Percentiles rank a stretch among this genome's conserved stretches.
phyloP scores from a whole-genome alignment of 257 asterid genomes.

The Solanum piurae region DNA sequence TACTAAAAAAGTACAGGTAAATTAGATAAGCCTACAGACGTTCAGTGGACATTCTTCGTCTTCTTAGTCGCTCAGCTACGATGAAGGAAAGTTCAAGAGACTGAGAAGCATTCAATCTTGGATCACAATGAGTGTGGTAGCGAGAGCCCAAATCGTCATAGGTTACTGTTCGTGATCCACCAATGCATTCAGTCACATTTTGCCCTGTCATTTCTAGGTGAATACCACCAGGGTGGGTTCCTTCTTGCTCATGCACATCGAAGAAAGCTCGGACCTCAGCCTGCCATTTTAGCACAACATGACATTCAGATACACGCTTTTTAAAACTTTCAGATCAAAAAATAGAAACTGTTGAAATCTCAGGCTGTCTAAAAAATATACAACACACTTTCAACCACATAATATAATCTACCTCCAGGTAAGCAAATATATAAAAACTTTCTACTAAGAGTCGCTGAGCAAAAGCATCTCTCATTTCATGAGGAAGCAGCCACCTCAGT shows the following conservation, averaged over 20 bases:
- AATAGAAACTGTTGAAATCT: neutral
- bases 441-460: neutral
- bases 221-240: conserved; percentile 80
- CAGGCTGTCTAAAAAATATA: neutral
- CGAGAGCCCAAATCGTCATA: conserved; percentile 71
- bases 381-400: neutral
- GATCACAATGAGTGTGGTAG: conserved; percentile 81
- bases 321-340: neutral
- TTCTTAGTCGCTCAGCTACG: conserved; percentile 57
- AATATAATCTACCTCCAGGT: neutral
- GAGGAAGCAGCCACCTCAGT: neutral
- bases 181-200: conserved; percentile 78
- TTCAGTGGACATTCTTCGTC: conserved; percentile 46
- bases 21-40: conserved; percentile 12
- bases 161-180: conserved; percentile 75
- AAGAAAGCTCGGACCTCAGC: conserved; percentile 82
- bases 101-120: conserved; percentile 71
- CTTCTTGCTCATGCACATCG: conserved; percentile 90
- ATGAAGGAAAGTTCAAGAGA: conserved; percentile 79
- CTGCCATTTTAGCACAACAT: conserved; percentile 10
- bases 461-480: neutral
- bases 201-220: conserved; percentile 87
- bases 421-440: neutral
- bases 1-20: neutral
- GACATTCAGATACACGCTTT: neutral